phyloP scores from a whole-genome alignment of 495 filamentous ascomycete species.

The Jackrogersella minutella region DNA sequence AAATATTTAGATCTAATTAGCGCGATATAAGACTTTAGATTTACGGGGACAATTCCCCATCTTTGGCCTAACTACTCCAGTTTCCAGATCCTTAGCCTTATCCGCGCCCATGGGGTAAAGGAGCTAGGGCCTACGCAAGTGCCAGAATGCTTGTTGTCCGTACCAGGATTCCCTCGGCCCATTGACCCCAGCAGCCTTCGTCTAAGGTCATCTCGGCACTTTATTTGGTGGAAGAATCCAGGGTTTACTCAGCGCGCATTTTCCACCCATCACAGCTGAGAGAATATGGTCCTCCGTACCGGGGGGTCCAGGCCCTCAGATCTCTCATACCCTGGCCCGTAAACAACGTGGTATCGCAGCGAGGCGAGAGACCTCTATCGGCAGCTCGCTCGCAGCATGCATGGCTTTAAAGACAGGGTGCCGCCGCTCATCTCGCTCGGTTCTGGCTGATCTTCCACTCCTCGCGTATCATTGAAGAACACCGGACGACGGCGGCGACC shows the following conservation, averaged over 20 bases:
- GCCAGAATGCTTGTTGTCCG: not conserved
- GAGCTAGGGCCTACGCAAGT: slow-evolving; percentile 8
- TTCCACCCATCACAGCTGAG: slow-evolving; percentile 37
- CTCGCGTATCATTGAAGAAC: slow-evolving; percentile 17
- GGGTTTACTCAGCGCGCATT: slow-evolving; percentile 12
- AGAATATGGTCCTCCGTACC: not conserved
- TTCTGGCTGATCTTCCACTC: slow-evolving; percentile 6
- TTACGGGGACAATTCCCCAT: slow-evolving; percentile 27
- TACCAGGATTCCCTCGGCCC: slow-evolving; percentile 22
- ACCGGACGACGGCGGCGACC: slow-evolving; percentile 5
- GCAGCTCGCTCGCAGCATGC: slow-evolving; percentile 31
- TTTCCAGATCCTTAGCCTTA: slow-evolving; percentile 27
- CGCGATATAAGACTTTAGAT: slow-evolving; percentile 12
- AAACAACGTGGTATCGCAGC: slow-evolving; percentile 36
- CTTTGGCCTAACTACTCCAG: slow-evolving; percentile 26
- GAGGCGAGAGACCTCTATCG: slow-evolving; percentile 29
- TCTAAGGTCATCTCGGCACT: slow-evolving; percentile 5
- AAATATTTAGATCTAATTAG: not conserved
- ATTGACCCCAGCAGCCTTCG: slow-evolving; percentile 20
- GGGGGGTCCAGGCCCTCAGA: slow-evolving; percentile 8
- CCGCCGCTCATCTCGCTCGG: slow-evolving; percentile 25
- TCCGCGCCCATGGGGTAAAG: slow-evolving; percentile 35
- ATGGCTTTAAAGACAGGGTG: slow-evolving; percentile 28
- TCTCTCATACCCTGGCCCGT: slow-evolving; percentile 18
- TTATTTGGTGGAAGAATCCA: slow-evolving; percentile 45